Base-by-base conservation (phyloP, 441 rosid species). In the Gossypium schwendimanii region DNA sequence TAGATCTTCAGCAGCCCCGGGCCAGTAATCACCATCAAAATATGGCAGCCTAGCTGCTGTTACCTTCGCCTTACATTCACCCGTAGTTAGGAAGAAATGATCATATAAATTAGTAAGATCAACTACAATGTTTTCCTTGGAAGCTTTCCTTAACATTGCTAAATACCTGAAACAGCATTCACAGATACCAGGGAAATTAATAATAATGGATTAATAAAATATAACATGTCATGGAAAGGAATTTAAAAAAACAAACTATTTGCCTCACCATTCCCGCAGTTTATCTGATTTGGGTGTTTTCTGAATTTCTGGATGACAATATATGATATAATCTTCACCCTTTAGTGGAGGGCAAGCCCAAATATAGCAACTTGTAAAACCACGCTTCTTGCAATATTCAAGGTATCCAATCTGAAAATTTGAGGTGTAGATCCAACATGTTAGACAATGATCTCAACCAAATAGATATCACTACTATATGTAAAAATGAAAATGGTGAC, bases 21-120 rank as follows among this genome's bases (percentile, higher is more conserved):
- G 98, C 99, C 98, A 96, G 82, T 96, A 96, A 83, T 96, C 98
- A 79, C 99, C 99, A 79, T 94, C 99, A 67, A 96, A 96, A 87
- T 96, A 96, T 31, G 99, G 99, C 68, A 96, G 87, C 88, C 98
- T 92, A 41, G 98, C 92, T 60, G 98, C 99, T 17, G 99, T 96
- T 68, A 93, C 98, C 83, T 87, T 94, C 57, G 97, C 92, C 83
- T 83, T 91, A 78, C 95, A 88, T 81, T 96, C 99, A 65, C 97
- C 98, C 18, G 83, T 75, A 72, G 91, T 82, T 70, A 84, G 83
- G 70, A 96, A 96, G 86, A 96, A 96, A 80, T 94, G 98, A 75
- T 96, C 99, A 44, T 89, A 92, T 64, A 94, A 82, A 83, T 96
- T 96, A 74, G 94, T 89, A 52, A 93, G 93, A 45, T 91, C 97